Evolutionary conservation across 176 grass and related monocot genomes (phyloP).

Genomic region (Carex kokanica): DNA sequence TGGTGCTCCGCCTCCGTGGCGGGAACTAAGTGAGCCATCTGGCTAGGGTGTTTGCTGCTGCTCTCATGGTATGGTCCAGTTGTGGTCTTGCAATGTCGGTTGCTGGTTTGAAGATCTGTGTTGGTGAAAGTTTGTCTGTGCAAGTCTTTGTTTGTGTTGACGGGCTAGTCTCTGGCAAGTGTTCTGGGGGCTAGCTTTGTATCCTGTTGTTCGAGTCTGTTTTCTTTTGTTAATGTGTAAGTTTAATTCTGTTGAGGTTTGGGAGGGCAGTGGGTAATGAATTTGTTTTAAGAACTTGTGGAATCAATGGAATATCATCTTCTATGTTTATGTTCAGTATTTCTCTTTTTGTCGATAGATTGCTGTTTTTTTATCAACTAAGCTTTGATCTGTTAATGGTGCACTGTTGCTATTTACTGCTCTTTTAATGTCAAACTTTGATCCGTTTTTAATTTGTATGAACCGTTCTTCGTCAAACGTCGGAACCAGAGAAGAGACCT

Average conservation of each 20-base stretch:
- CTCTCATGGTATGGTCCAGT: neutral
- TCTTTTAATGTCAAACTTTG: neutral
- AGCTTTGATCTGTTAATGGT: neutral
- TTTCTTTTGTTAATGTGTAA: neutral
- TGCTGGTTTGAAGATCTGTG: neutral
- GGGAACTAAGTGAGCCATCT: neutral
- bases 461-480: too few species aligned
- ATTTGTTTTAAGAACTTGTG: neutral
- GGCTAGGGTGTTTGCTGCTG: neutral
- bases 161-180: neutral
- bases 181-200: neutral
- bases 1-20: conserved; percentile 15
- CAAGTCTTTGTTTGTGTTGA: neutral
- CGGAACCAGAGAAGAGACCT: too few species aligned
- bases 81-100: neutral
- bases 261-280: neutral
- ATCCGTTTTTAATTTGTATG: too few species aligned
- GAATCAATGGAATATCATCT: neutral
- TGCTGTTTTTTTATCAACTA: neutral
- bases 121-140: neutral
- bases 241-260: neutral
- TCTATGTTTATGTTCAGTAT: neutral
- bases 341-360: neutral
- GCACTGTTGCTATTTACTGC: neutral
- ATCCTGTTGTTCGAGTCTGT: neutral